Evolutionary conservation across 441 rosid species (phyloP).

Genomic region (Euphorbia celastroides): DNA sequence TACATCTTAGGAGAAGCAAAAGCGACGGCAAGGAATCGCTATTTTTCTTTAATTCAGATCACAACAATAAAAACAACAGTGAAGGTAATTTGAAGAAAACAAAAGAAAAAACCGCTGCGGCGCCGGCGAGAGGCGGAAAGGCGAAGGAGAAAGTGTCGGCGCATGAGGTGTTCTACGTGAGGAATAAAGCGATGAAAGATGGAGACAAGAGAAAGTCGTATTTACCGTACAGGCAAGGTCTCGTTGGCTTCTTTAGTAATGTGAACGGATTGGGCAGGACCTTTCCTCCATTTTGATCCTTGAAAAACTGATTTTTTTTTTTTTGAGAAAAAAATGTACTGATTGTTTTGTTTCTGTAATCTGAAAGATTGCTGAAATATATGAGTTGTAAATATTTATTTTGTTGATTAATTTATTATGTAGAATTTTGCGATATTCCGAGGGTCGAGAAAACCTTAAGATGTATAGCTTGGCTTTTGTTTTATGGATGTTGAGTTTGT

Average conservation of each 20-base stretch:
- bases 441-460: too few species aligned
- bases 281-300: slow-evolving; percentile 36
- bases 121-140: slow-evolving; percentile 4
- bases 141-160: slow-evolving; percentile 36
- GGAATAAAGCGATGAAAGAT: slow-evolving; percentile 46
- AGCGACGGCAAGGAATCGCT: slow-evolving; percentile 69
- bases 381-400: too few species aligned
- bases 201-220: slow-evolving; percentile 54
- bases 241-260: slow-evolving; percentile 56
- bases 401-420: too few species aligned
- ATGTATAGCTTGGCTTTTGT: too few species aligned
- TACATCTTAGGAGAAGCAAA: slow-evolving; percentile 43
- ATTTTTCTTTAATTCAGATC: slow-evolving; percentile 21
- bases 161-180: slow-evolving; percentile 56
- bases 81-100: slow-evolving; percentile 4
- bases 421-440: too few species aligned
- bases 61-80: slow-evolving; percentile 8
- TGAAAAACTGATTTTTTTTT: background rate
- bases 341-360: background rate
- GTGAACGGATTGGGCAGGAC: slow-evolving; percentile 30
- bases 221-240: slow-evolving; percentile 63
- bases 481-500: too few species aligned
- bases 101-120: background rate
- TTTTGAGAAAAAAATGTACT: background rate
- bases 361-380: background rate